These are phyloP conservation scores for Cinnamomum chago DNA, from an alignment of 164 flowering plant genomes.

Conservation along the genomic window DNA sequence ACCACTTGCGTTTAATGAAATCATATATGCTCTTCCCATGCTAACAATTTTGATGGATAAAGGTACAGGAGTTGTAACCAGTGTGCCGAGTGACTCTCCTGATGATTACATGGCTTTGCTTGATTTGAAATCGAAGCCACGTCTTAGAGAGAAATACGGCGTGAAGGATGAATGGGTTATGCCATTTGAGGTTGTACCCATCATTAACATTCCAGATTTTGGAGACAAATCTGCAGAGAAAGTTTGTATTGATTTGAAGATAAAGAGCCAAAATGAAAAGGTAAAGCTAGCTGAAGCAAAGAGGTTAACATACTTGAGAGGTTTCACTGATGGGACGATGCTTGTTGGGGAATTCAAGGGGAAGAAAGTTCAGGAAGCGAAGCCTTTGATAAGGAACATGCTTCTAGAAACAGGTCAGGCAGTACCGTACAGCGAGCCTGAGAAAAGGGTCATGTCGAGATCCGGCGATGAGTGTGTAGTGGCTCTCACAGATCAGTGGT, in stretches of 20 bases:
- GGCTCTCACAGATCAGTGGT: conserved; percentile 94
- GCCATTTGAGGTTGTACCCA: conserved; percentile 63
- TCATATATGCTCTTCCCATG: conserved; percentile 77
- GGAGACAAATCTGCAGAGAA: conserved; percentile 71
- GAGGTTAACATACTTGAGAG: conserved; percentile 66
- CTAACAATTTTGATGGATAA: conserved; percentile 65
- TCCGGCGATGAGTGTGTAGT: conserved; percentile 96
- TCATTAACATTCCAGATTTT: conserved; percentile 62
- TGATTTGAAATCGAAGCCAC: conserved; percentile 68
- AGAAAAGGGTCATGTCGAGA: conserved; percentile 76
- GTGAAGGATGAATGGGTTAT: conserved; percentile 80
- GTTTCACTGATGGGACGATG: conserved; percentile 82
- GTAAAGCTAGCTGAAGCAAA: conserved; percentile 79
- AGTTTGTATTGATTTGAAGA: conserved; percentile 64
- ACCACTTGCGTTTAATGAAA: conserved; percentile 48
- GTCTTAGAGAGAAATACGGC: conserved; percentile 55
- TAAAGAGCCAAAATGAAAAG: conserved; percentile 77
- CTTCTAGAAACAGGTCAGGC: conserved; percentile 64
- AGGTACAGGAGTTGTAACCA: conserved; percentile 87
- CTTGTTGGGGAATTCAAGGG: conserved; percentile 68
- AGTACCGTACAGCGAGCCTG: conserved; percentile 84
- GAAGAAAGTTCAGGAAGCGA: conserved; percentile 72
- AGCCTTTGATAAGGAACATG: conserved; percentile 55
- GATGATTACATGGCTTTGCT: conserved; percentile 82
- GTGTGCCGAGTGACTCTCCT: conserved; percentile 95